Evolutionary conservation across 2,329 filamentous ascomycete genomes (phyloP), one percentile per base, ranked within the genome.

Genomic region (Venturia oleaginea): DNA sequence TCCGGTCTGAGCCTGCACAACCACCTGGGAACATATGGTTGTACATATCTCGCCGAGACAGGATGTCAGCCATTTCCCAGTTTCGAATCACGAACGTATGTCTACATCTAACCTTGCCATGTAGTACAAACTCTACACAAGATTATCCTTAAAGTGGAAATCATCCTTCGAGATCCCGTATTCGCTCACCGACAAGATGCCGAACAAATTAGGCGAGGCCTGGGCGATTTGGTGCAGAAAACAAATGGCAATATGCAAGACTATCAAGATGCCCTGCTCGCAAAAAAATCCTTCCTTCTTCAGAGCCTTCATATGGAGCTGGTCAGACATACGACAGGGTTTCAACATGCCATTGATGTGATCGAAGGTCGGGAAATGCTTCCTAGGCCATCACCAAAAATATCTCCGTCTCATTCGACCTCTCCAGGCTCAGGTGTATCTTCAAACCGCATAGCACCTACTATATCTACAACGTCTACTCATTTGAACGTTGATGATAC

Each of bases 91-190:
- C n/a, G n/a, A n/a, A n/a, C n/a, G n/a, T n/a, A 13, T 32, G 6
- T 7, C 4, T 11, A 34, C 4, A 3, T 34, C 51, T 55, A 55
- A 55, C 51, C 24, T 32, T 34, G 11, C 13, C 24, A 10, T 48
- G 17, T n/a, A 65, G 64, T 65, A 22, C 57, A 62, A 55, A 30
- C 22, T 17, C 34, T 65, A 24, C 46, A 34, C 27, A 46, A 65
- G 30, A 59, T 46, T 27, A 55, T 60, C 11, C 22, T 51, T 6
- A 59, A 60, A 38, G 24, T 62, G 7, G 32, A 61, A 43, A 62
- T 55, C 24, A 43, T 60, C 37, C 38, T 65, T 42, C 42, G 30
- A 27, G 27, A 62, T 38, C 64, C 57, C 27, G 46, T 37, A 3
- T 65, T 55, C 37, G 34, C 37, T 34, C 34, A 30, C 13, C 27